Evolutionary conservation across 768 basidiomycete genomes (phyloP), one percentile per base, ranked within the genome.

Genomic region (Xerocomus potaroensis): DNA sequence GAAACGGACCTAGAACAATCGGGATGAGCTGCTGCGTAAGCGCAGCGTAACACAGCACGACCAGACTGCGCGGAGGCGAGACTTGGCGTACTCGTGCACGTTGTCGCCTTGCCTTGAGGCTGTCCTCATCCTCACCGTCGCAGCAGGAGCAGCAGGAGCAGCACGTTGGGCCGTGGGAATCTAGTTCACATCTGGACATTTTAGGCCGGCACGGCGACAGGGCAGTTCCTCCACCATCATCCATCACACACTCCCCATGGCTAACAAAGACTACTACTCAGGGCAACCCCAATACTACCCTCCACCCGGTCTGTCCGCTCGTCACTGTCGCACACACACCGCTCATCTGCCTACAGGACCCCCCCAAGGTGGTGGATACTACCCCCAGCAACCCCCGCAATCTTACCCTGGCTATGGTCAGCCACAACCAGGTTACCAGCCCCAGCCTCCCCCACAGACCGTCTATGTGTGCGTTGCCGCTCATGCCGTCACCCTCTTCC

Each of bases 361-460:
- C n/a, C 78, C 71, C n/a, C 80, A 83, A 55, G 83, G 81, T 34
- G 80, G 80, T 29, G 36, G 38, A 26, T 86, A 87, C 62, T 86
- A 87, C 55, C 84, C 75, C 18, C 72, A 87, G 72, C 81, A 83
- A 68, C 88, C 87, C 11, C 82, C 77, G 51, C 81, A 84, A 56
- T 70, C 83, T 0, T 86, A 89, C 62, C 79, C 81, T 47, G 64
- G 67, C 22, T 62, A 66, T 9, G 60, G 60, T 19, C 72, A 73
- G 47, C 62, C 60, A 22, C 49, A 12, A 9, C 58, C 48, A 11
- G 64, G 61, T 3, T 77, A 76, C 54, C 74, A 78, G 43, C 78
- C 79, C 14, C 79, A 84, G 53, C 83, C 81, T 15, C 81, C 80
- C n/a, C 88, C 89, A 15, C 87, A 91, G 63, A 81, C 84, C 0